Evolutionary conservation across 176 grass and related monocot species (phyloP), one percentile per base, ranked within the genome.

Genomic region (Oryza meyeriana): DNA sequence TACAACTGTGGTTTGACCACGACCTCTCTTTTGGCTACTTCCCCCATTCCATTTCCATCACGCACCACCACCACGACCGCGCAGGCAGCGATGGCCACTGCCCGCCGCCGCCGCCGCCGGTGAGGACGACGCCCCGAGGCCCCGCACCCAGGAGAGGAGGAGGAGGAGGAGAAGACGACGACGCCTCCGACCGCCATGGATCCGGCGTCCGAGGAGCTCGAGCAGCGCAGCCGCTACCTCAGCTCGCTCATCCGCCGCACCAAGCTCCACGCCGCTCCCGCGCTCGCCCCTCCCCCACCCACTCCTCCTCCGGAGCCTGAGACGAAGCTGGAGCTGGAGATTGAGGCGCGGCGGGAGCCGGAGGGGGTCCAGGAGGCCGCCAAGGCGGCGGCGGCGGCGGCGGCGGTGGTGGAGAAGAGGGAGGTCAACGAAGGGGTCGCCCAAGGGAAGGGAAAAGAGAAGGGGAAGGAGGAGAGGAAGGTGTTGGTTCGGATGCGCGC

Each of bases 191-290:
- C 77, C 77, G 87, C 58, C 55, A 90, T 90, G 85, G 92, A 92
- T 78, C 92, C 85, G 79, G 92, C 84, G 55, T 92, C 92, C 65
- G 88, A 94, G 81, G 94, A 97, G 85, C 94, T 97, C 17, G 92
- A 97, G 92, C 87, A 90, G 39, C 89, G 92, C 61, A 97, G 88
- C 74, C 92, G 83, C 63, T 94, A 97, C 66, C 87, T 97, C 50
- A 94, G 86, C 69, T 94, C 92, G 48, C 88, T 97, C 39, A 92
- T 97, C 74, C 80, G 86, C 78, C 90, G 92, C 63, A 89, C 92
- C 63, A 97, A 92, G 90, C 75, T 97, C 64, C 67, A 20, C 72
- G 33, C 76, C 34, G 73, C 81, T 30, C 88, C 76, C 3, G 85
- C 83, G 8, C 17, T 25, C 8, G 78, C 66, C 10, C 64, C 79